A percentile compares a stretch with the other conserved stretches of the same genome.
phyloP scores from a whole-genome alignment of 768 basidiomycete genomes.

The Suillus weaverae region DNA sequence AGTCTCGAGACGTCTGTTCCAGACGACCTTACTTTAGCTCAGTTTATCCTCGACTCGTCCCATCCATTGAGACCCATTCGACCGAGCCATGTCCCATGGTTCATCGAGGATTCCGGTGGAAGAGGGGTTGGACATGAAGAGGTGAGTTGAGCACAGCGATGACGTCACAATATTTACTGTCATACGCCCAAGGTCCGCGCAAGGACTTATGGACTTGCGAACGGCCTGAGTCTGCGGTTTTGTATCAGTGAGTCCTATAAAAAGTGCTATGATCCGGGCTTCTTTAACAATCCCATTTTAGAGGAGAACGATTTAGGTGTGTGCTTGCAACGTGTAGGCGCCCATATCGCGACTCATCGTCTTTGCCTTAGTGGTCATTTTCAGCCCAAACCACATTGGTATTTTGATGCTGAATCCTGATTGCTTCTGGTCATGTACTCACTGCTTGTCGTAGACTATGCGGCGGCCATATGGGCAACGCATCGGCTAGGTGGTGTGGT shows the following conservation, averaged over 20 bases:
- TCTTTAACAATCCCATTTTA: constrained; percentile 20
- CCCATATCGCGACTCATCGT: constrained; percentile 6
- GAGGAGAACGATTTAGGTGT: constrained; percentile 55
- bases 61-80: constrained; percentile 47
- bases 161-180: background rate
- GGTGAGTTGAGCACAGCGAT: constrained; percentile 33
- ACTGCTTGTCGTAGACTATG: constrained; percentile 45
- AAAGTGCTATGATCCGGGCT: background rate
- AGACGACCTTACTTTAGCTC: constrained; percentile 62
- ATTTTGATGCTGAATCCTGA: too few relatives aligned
- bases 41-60: constrained; percentile 57
- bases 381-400: constrained; percentile 68
- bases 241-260: constrained; percentile 41
- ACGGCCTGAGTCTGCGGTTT: constrained; percentile 49
- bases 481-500: constrained; percentile 59
- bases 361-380: constrained; percentile 50
- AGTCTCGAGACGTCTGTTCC: constrained; percentile 46
- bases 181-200: constrained; percentile 32
- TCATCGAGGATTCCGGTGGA: constrained; percentile 59
- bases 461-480: constrained; percentile 55
- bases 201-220: constrained; percentile 54
- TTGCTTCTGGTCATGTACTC: constrained; percentile 6
- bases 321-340: constrained; percentile 12
- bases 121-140: constrained; percentile 44
- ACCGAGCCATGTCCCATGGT: constrained; percentile 47